phyloP scores from a whole-genome alignment of 352 stramenopile species.

The Phytophthora pseudosyringae region DNA sequence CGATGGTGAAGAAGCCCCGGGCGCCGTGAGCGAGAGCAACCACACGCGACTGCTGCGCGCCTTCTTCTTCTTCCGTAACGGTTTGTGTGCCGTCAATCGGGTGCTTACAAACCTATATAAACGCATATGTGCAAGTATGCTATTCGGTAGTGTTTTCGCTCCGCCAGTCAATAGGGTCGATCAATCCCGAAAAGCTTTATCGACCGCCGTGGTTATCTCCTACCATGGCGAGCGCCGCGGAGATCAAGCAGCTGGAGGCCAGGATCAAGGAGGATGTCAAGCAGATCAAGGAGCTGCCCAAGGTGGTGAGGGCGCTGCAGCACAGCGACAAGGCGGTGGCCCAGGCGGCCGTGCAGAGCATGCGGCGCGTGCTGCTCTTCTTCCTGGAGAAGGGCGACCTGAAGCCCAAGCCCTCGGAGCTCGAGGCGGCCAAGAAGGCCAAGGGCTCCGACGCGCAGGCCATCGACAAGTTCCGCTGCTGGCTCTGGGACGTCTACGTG shows the following conservation, averaged over 20 bases:
- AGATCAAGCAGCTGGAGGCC: conserved; percentile 88
- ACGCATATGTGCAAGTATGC: no score
- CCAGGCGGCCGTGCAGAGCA: conserved; percentile 81
- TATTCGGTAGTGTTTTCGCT: neutral
- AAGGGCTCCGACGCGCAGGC: conserved; percentile 51
- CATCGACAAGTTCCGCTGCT: conserved; percentile 80
- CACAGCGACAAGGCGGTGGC: conserved; percentile 74
- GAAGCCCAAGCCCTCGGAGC: conserved; percentile 30
- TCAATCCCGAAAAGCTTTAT: conserved; percentile 29
- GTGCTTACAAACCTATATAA: no score
- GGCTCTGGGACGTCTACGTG: conserved; percentile 85
- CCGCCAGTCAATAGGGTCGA: conserved; percentile 30
- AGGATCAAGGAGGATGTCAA: conserved; percentile 89
- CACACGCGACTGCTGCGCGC: conserved; percentile 1
- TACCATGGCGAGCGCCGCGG: conserved; percentile 63
- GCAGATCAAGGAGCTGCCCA: conserved; percentile 84
- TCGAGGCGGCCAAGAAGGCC: conserved; percentile 48
- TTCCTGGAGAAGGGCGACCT: conserved; percentile 88
- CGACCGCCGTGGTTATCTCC: neutral
- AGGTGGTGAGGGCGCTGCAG: conserved; percentile 78
- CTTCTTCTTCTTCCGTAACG: conserved; percentile 11
- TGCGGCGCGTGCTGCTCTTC: conserved; percentile 80
- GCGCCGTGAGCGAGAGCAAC: neutral
- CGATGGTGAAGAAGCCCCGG: conserved; percentile 5
- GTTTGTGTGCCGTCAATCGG: conserved; percentile 3